Base-by-base conservation (phyloP, 108 stramenopile species). In the Phaeodactylum tricornutum region DNA sequence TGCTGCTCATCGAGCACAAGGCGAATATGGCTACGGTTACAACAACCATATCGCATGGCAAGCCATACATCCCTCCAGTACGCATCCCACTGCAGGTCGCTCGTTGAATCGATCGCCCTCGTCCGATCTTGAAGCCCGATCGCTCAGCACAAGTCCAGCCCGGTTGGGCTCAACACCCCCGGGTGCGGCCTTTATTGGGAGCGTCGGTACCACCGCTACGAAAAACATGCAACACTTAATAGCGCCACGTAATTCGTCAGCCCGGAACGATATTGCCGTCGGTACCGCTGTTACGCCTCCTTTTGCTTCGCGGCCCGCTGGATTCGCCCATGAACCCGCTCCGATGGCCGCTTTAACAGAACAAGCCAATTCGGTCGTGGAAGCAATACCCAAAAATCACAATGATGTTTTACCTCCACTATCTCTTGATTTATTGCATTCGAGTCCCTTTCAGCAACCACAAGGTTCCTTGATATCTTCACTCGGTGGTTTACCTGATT, bases 21-120 rank as follows among this genome's bases (percentile, higher is more conserved):
- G 59, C 6, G 72, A 74, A 50, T 74, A 74, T 39, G 73, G 73
- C 0, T 74, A 74, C 50, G 73, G 50, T 4, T 74, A 74, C 51
- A 74, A 74, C 40, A 62, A 53, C 26, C 52, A 58, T 26, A 63
- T 55, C 34, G 29, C 61, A 29, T 55, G 41, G 53, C 21, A 55
- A 29, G 20, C 2, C 15, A 29, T 55, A 20, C 53, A 28, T 9
- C 27, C 53, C 17, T 38, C 42, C 20, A 26, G 16, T 3, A 22
- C 21, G 12, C 14, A 16, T 16, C 27, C 53, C 2, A 25, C 22
- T 8, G 25, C 40, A 4, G 35, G 14, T 20, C 20, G 20, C 16
- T 33, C 50, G 2, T n/a, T 4, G 5, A 5, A 14, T n/a, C 8
- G 21, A 15, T 20, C 25, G 5, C 3, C 39, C 3, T 11, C 40